A percentile compares a stretch with the other conserved stretches of the same genome.
Conservation (phyloP, 225 moss, liverwort and hornwort species). For the Bryum argenteum region DNA sequence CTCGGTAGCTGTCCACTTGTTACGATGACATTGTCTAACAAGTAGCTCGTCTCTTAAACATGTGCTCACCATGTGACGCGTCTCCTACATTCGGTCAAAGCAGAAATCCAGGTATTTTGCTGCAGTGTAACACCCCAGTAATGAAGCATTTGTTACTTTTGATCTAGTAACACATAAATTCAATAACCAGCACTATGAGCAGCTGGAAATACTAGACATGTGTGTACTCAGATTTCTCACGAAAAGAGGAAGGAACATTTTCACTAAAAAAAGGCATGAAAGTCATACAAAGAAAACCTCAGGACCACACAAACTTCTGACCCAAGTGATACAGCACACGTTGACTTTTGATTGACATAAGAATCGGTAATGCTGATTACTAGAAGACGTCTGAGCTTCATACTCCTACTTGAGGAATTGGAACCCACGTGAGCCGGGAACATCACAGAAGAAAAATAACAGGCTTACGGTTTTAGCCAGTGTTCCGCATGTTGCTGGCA, state of each 20-base stretch:
- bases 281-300: background rate
- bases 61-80: background rate
- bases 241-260: background rate
- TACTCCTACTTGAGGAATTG: slow-evolving; percentile 14
- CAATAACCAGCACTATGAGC: background rate
- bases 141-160: background rate
- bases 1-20: background rate
- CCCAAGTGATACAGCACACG: too few species aligned
- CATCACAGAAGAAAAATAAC: background rate
- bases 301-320: background rate
- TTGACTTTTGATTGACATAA: background rate
- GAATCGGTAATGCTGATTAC: background rate
- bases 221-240: background rate
- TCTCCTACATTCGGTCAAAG: background rate
- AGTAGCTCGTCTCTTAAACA: background rate
- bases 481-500: slow-evolving; percentile 56
- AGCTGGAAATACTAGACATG: background rate
- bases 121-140: background rate
- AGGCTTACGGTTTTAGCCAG: slow-evolving; percentile 34
- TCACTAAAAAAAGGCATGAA: background rate
- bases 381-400: slow-evolving; percentile 15
- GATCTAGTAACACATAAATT: background rate
- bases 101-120: background rate
- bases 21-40: background rate
- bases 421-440: slow-evolving; percentile 3